A percentile compares a stretch with the other conserved stretches of the same genome.
Evolutionary conservation across 345 rosid species (phyloP).

Genomic region (Gossypium longicalyx): DNA sequence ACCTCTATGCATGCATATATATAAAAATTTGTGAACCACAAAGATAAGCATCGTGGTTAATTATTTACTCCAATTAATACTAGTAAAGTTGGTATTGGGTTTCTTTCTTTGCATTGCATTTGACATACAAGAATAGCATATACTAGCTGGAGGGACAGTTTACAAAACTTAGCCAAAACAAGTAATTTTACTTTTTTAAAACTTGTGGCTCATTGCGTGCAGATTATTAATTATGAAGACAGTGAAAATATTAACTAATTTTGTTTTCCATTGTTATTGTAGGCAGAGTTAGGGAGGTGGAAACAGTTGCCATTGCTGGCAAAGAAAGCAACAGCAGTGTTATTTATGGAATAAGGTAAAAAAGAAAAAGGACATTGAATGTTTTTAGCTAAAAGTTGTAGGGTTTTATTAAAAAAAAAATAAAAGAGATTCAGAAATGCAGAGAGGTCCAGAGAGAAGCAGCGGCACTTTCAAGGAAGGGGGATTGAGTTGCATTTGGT

Average conservation of each 20-base stretch:
- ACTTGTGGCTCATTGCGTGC: neutral
- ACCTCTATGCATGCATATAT: no score
- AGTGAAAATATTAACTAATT: neutral
- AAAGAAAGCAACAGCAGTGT: slow-evolving; percentile 11
- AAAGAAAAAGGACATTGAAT: slow-evolving; percentile 4
- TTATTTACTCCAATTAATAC: slow-evolving; percentile 13
- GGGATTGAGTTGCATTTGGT: neutral
- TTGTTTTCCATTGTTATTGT: neutral
- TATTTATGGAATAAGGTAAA: slow-evolving; percentile 10
- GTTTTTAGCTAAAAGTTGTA: neutral
- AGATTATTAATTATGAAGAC: slow-evolving; percentile 1
- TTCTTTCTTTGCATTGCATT: neutral
- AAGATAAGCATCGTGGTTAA: neutral
- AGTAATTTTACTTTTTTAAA: neutral
- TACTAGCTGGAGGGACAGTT: slow-evolving; percentile 12
- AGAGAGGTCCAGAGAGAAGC: neutral
- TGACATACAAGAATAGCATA: slow-evolving; percentile 9
- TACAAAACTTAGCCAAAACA: neutral
- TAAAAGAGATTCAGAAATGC: slow-evolving; percentile 1
- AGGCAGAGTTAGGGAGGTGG: slow-evolving; percentile 11
- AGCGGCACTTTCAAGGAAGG: neutral
- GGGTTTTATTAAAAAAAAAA: neutral
- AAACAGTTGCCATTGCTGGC: slow-evolving; percentile 19
- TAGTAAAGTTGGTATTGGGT: neutral
- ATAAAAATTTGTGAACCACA: no score